phyloP scores from a whole-genome alignment of 2,329 filamentous ascomycete genomes.

The Trichoderma endophyticum region DNA sequence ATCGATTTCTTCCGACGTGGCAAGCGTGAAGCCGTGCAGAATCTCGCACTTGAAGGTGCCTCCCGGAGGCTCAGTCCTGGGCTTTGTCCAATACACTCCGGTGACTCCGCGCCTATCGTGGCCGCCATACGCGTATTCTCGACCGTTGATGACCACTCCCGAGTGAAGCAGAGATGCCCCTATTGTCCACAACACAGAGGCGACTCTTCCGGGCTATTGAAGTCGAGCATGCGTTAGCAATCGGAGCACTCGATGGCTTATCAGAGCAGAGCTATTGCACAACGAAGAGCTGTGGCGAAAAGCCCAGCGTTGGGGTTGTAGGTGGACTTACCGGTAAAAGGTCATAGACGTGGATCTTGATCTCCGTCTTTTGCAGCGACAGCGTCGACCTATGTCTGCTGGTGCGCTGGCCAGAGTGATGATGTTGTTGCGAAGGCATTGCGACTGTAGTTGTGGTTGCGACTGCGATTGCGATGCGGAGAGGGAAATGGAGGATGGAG shows the following conservation, averaged over 20 bases:
- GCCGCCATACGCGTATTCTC: slow-evolving; percentile 82
- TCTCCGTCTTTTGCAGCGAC: slow-evolving; percentile 68
- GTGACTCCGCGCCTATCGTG: slow-evolving; percentile 68
- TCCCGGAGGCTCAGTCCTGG: slow-evolving; percentile 68
- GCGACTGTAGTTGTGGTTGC: not conserved
- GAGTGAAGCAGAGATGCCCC: slow-evolving; percentile 78
- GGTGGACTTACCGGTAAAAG: slow-evolving; percentile 59
- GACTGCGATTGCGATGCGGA: slow-evolving; percentile 21
- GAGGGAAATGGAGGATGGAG: slow-evolving; percentile 21
- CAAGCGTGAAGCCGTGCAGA: slow-evolving; percentile 75
- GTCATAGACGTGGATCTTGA: slow-evolving; percentile 76
- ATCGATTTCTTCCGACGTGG: slow-evolving; percentile 66
- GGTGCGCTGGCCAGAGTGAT: slow-evolving; percentile 26
- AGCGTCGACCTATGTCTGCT: slow-evolving; percentile 60
- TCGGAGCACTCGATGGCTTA: not conserved
- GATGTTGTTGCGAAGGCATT: slow-evolving; percentile 13
- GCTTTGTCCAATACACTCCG: slow-evolving; percentile 80
- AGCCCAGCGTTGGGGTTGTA: not conserved
- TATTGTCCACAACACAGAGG: slow-evolving; percentile 73
- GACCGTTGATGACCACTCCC: slow-evolving; percentile 74
- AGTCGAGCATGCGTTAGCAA: slow-evolving; percentile 18
- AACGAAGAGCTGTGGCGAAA: not conserved
- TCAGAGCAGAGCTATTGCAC: not conserved
- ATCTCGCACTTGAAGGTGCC: slow-evolving; percentile 73
- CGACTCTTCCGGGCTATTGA: slow-evolving; percentile 65